These are phyloP conservation scores for Fusarium sp. DNA, from an alignment of 2,329 filamentous ascomycete species.

Conservation along the genomic window DNA sequence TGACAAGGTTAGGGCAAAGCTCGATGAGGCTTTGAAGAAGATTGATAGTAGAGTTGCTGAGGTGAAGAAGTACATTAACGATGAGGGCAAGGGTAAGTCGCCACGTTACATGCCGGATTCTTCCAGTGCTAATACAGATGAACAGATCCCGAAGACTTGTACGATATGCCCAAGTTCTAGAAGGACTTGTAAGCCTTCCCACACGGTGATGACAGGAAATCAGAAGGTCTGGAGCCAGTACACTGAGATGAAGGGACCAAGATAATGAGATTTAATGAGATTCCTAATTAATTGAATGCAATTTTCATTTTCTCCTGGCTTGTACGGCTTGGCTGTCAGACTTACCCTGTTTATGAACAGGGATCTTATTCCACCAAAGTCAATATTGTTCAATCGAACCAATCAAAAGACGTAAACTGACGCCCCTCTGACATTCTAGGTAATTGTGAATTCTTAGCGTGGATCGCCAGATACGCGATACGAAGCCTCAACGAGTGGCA, in stretches of 20 bases:
- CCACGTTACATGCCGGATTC: accelerated
- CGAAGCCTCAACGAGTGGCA: background rate
- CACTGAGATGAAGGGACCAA: background rate
- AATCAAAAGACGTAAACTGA: background rate
- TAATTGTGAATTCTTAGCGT: conserved; percentile 1
- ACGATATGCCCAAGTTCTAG: conserved; percentile 38
- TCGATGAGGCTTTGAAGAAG: conserved; percentile 60
- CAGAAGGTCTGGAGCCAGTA: background rate
- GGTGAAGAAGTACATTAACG: conserved; percentile 62
- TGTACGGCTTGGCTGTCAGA: background rate
- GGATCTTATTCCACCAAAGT: background rate
- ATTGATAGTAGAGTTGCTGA: conserved; percentile 61
- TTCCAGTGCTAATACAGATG: conserved; percentile 1
- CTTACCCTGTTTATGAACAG: background rate
- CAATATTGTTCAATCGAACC: background rate
- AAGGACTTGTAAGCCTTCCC: background rate
- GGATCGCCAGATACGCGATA: background rate
- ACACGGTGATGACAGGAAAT: too few species aligned
- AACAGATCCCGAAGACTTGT: conserved; percentile 39
- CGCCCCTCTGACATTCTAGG: conserved; percentile 3
- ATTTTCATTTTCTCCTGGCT: background rate
- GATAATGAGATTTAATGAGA: background rate
- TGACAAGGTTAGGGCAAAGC: conserved; percentile 56
- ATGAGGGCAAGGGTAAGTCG: conserved; percentile 61
- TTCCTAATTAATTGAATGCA: too few species aligned